Evolutionary conservation across 805 yeast genomes (phyloP).

Genomic region (Saturnispora diversa): DNA sequence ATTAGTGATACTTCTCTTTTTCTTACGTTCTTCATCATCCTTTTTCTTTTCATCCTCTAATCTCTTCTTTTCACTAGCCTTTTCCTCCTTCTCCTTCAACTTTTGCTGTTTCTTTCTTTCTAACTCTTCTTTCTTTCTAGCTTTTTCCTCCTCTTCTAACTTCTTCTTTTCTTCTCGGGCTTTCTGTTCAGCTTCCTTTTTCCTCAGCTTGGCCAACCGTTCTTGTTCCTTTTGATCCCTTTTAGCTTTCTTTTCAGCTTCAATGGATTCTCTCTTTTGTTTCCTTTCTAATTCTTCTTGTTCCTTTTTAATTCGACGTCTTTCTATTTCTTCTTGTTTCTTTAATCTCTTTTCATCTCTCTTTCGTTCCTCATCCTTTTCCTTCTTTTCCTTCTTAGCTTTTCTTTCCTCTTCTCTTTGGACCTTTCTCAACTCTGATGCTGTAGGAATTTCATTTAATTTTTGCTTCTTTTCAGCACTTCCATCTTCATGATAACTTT

Average conservation of each 20-base stretch:
- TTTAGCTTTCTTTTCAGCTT: conserved; percentile 14
- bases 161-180: conserved; percentile 22
- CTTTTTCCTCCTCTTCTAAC: conserved; percentile 24
- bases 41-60: conserved; percentile 20
- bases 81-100: conserved; percentile 25
- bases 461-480: background rate
- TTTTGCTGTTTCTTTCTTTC: conserved; percentile 30
- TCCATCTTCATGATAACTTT: background rate
- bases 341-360: conserved; percentile 9
- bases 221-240: conserved; percentile 21
- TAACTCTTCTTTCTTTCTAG: conserved; percentile 25
- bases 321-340: conserved; percentile 12
- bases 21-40: conserved; percentile 20
- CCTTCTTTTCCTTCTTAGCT: conserved; percentile 4
- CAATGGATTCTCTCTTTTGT: conserved; percentile 12
- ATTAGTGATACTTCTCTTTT: conserved; percentile 28
- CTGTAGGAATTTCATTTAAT: background rate
- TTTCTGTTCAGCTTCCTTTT: conserved; percentile 21
- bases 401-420: conserved; percentile 4
- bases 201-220: conserved; percentile 24
- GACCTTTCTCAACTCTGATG: background rate
- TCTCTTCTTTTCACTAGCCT: conserved; percentile 19
- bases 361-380: conserved; percentile 13
- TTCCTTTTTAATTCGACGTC: conserved; percentile 11
- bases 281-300: conserved; percentile 15